Evolutionary conservation across 192 early-diverging fungal genomes (phyloP).

Genomic region (Umbelopsis sp.): DNA sequence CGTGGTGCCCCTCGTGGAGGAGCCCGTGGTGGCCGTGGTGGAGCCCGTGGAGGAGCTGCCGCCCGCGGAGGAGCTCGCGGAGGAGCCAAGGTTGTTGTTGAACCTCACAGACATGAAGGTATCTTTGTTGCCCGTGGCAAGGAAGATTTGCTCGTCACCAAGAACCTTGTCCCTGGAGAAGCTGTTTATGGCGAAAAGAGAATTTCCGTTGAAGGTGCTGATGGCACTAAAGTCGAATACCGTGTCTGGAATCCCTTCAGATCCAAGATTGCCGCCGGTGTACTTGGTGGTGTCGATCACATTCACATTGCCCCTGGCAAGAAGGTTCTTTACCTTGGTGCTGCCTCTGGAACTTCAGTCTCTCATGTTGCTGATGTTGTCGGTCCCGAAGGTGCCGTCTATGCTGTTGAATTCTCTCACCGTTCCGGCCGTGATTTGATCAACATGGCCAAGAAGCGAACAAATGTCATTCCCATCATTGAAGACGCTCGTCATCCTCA

Average conservation of each 20-base stretch:
- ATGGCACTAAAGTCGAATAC: conserved; percentile 97
- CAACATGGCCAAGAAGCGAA: conserved; percentile 99
- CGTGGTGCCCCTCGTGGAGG: conserved; percentile 40
- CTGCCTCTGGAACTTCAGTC: conserved; percentile 92
- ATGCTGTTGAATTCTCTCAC: conserved; percentile 99
- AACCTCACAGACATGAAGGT: conserved; percentile 95
- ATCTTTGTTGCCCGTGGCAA: conserved; percentile 98
- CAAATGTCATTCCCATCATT: conserved; percentile 98
- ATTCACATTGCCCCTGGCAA: conserved; percentile 93
- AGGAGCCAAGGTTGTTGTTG: conserved; percentile 93
- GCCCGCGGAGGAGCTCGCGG: conserved; percentile 67
- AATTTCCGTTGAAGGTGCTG: conserved; percentile 91
- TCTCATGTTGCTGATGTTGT: conserved; percentile 98
- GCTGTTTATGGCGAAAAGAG: conserved; percentile 98
- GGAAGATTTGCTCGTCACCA: conserved; percentile 98
- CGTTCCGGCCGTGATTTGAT: conserved; percentile 98
- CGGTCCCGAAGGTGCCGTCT: conserved; percentile 94
- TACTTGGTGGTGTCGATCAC: conserved; percentile 96
- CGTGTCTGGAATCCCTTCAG: conserved; percentile 99
- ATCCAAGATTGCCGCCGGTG: conserved; percentile 97
- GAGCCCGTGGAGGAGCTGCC: conserved; percentile 49
- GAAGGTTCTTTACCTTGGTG: conserved; percentile 99
- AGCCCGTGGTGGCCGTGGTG: conserved; percentile 59
- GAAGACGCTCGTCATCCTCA: conserved; percentile 99
- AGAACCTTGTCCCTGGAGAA: conserved; percentile 98